These are phyloP conservation scores for Tarenaya hassleriana DNA, from an alignment of 345 rosid genomes.

Conservation along the genomic window DNA sequence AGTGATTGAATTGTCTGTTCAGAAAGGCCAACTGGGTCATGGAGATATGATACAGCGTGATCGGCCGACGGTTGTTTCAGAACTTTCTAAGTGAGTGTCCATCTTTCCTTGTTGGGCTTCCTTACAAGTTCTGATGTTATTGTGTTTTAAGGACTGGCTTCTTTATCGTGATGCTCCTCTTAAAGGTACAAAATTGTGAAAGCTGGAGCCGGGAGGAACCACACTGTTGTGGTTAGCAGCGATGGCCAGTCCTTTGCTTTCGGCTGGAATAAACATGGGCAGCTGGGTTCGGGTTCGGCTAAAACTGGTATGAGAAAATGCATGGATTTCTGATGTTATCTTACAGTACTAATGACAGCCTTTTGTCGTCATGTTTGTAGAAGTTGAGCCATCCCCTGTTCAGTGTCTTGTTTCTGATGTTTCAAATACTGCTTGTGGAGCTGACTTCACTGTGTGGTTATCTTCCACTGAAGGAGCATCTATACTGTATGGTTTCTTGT, in stretches of 20 bases:
- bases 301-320: constrained; percentile 53
- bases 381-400: constrained; percentile 70
- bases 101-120: background rate
- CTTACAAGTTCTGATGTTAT: background rate
- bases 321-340: background rate
- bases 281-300: constrained; percentile 74
- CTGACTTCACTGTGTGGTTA: constrained; percentile 90
- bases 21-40: constrained; percentile 97
- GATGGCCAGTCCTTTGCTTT: constrained; percentile 77
- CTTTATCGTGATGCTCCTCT: constrained; percentile 3
- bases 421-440: constrained; percentile 77
- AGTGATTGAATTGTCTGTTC: constrained; percentile 27
- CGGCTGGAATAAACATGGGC: constrained; percentile 98
- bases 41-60: constrained; percentile 90
- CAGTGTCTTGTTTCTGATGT: constrained; percentile 75
- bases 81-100: constrained; percentile 64
- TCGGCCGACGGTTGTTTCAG: constrained; percentile 87
- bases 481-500: constrained; percentile 74
- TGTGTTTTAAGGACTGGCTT: background rate
- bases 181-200: constrained; percentile 63
- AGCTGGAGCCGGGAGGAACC: constrained; percentile 78
- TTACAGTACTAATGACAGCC: constrained; percentile 3
- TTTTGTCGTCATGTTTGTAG: constrained; percentile 35
- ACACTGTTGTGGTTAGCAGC: constrained; percentile 73
- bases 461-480: constrained; percentile 86